Evolutionary conservation across 176 grass and related monocot genomes (phyloP).

Genomic region (Dendrocalamus sinicus): DNA sequence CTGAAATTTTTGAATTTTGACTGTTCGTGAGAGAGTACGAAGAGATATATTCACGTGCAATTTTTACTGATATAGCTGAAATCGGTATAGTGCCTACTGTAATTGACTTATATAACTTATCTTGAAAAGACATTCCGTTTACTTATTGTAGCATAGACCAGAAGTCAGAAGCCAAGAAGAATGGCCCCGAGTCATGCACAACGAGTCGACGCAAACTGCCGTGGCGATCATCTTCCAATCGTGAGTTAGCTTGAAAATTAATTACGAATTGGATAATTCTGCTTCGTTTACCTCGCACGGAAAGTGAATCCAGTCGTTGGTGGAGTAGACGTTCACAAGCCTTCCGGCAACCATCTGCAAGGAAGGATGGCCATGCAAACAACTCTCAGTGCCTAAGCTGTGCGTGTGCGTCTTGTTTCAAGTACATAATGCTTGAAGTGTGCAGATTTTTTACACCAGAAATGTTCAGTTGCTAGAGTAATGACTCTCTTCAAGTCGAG

Average conservation of each 20-base stretch:
- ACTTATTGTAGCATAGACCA: too few species aligned
- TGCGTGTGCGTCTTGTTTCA: background rate
- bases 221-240: background rate
- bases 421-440: background rate
- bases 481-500: background rate
- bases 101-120: too few species aligned
- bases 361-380: conserved; percentile 9
- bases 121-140: too few species aligned
- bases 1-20: too few species aligned
- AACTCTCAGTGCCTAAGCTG: background rate
- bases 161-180: too few species aligned
- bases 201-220: background rate
- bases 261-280: conserved; percentile 1
- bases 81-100: too few species aligned
- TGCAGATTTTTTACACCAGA: background rate
- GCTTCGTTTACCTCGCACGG: conserved; percentile 69
- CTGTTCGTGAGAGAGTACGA: too few species aligned
- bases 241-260: background rate
- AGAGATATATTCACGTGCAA: too few species aligned
- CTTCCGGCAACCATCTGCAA: conserved; percentile 82
- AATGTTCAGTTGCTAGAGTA: background rate
- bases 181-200: background rate
- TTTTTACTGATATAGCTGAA: too few species aligned
- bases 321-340: conserved; percentile 90
- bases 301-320: conserved; percentile 88